Conservation (phyloP, 2,329 filamentous ascomycete genomes). For the Sporothrix brunneoviolacea region DNA sequence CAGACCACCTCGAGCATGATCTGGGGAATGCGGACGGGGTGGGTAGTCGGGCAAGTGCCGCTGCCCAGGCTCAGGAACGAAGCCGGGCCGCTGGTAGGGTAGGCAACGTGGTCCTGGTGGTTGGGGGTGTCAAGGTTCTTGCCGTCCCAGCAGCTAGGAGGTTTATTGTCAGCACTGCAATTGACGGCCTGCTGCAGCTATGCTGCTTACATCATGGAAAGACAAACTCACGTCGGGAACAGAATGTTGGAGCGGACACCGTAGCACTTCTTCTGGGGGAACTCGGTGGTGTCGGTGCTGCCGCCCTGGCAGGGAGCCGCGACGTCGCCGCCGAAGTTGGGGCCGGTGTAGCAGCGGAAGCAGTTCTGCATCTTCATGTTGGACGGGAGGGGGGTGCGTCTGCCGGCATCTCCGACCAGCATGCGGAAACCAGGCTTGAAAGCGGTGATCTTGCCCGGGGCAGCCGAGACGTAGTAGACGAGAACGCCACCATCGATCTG, state of each 20-base stretch:
- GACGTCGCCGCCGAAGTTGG: slow-evolving; percentile 38
- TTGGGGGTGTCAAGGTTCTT: slow-evolving; percentile 40
- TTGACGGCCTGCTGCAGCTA: slow-evolving; percentile 44
- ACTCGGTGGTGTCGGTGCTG: slow-evolving; percentile 32
- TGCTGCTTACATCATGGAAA: too few species aligned
- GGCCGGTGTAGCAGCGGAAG: slow-evolving; percentile 39
- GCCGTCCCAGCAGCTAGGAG: slow-evolving; percentile 48
- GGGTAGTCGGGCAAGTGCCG: slow-evolving; percentile 31
- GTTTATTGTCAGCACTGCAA: slow-evolving; percentile 42
- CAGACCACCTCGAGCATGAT: slow-evolving; percentile 43
- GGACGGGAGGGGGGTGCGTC: slow-evolving; percentile 26
- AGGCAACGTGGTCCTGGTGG: slow-evolving; percentile 40
- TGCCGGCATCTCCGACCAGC: slow-evolving; percentile 37
- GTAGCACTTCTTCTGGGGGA: slow-evolving; percentile 34
- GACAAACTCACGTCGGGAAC: slow-evolving; percentile 46
- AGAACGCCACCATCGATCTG: slow-evolving; percentile 36
- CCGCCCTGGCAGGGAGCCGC: slow-evolving; percentile 37
- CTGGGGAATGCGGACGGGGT: slow-evolving; percentile 38
- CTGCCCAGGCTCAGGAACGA: slow-evolving; percentile 35
- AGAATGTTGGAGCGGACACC: slow-evolving; percentile 40
- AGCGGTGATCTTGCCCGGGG: slow-evolving; percentile 36
- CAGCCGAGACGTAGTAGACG: slow-evolving; percentile 40
- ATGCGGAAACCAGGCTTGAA: slow-evolving; percentile 44
- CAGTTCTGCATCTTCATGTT: slow-evolving; percentile 32
- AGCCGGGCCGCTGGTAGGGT: slow-evolving; percentile 36